Percentiles rank a stretch among this genome's conserved stretches.
Conservation (phyloP, 768 basidiomycete genomes). For the Mycena olivaceomarginata region DNA sequence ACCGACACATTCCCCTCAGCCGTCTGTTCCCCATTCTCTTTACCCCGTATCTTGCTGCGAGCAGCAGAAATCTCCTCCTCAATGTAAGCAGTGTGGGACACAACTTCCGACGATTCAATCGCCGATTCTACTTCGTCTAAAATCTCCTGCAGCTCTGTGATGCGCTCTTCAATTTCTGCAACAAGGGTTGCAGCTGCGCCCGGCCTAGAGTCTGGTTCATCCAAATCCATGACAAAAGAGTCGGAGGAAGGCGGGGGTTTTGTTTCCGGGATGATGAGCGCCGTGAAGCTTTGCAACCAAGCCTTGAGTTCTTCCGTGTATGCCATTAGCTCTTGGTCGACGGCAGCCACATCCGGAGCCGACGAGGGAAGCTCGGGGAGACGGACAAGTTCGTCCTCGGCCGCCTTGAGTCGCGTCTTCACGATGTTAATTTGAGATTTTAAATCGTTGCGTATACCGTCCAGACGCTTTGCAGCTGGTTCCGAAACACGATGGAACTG, state of each 20-base stretch:
- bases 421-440: neutral
- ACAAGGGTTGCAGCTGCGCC: neutral
- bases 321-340: slow-evolving; percentile 33
- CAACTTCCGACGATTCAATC: neutral
- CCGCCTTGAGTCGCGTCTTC: slow-evolving; percentile 3
- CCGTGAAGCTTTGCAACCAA: slow-evolving; percentile 33
- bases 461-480: slow-evolving; percentile 16
- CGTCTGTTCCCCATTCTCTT: neutral
- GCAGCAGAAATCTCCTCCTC: slow-evolving; percentile 17
- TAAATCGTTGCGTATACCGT: slow-evolving; percentile 24
- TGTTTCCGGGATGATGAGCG: neutral
- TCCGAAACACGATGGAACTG: slow-evolving; percentile 39
- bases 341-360: neutral
- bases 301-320: slow-evolving; percentile 30
- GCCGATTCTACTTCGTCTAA: neutral
- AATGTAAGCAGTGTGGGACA: neutral
- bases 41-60: neutral
- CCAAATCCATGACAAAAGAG: slow-evolving; percentile 29
- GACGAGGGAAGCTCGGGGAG: slow-evolving; percentile 34
- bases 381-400: slow-evolving; percentile 12
- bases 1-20: neutral
- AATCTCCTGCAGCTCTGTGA: slow-evolving; percentile 4
- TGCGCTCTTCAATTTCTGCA: neutral
- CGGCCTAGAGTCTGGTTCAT: neutral
- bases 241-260: slow-evolving; percentile 6